Conservation (phyloP, 495 filamentous ascomycete species). For the Penicillium odoratum region DNA sequence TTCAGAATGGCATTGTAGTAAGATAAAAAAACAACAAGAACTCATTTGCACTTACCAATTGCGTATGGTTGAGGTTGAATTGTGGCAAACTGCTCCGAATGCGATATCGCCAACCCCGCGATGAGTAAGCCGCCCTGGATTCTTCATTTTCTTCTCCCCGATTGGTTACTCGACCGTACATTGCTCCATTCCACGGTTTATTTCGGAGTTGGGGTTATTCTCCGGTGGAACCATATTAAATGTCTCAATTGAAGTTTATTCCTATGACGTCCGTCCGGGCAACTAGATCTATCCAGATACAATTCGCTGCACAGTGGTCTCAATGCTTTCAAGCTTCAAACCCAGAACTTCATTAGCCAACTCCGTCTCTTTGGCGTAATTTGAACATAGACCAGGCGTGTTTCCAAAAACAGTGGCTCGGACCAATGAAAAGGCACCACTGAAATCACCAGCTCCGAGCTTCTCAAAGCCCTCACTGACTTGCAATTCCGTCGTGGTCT, state of each 20-base stretch:
- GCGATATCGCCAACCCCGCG: conserved; percentile 46
- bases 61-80: conserved; percentile 22
- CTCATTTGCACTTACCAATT: conserved; percentile 31
- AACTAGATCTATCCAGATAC: background rate
- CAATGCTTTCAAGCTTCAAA: conserved; percentile 27
- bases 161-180: conserved; percentile 19
- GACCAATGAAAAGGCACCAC: conserved; percentile 29
- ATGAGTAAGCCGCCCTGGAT: conserved; percentile 34
- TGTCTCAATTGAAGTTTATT: conserved; percentile 1
- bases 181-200: conserved; percentile 1
- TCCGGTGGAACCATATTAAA: conserved; percentile 5
- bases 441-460: conserved; percentile 38
- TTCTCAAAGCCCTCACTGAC: conserved; percentile 29
- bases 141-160: conserved; percentile 2
- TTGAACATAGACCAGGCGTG: conserved; percentile 23
- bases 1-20: background rate
- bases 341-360: conserved; percentile 35
- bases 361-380: conserved; percentile 30
- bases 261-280: background rate
- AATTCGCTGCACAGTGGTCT: conserved; percentile 24
- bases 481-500: conserved; percentile 31
- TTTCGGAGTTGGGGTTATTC: conserved; percentile 14
- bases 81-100: conserved; percentile 25
- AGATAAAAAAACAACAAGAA: background rate
- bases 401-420: conserved; percentile 29